Conservation (phyloP, 768 basidiomycete genomes). For the Suillus subluteus region DNA sequence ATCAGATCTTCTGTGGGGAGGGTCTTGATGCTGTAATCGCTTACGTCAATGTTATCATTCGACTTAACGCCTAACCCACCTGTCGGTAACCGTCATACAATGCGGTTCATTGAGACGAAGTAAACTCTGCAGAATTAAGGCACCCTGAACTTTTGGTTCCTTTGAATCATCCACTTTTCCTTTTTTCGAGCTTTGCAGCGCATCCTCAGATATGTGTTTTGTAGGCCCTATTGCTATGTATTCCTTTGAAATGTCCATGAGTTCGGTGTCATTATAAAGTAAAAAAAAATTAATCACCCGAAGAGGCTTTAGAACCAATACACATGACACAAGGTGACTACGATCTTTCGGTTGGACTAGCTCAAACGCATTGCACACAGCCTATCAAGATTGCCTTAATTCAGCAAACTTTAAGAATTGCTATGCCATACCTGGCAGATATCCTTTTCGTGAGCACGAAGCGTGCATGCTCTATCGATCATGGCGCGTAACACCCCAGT, state of each 20-base stretch:
- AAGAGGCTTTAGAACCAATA: constrained; percentile 56
- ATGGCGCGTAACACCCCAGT: constrained; percentile 79
- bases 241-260: constrained; percentile 30
- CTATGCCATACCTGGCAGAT: constrained; percentile 57
- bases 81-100: constrained; percentile 68
- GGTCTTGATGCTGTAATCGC: constrained; percentile 53
- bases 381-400: constrained; percentile 43
- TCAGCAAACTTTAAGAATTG: neutral
- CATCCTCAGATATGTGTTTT: constrained; percentile 18
- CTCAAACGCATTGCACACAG: constrained; percentile 62
- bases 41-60: constrained; percentile 14
- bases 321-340: constrained; percentile 64
- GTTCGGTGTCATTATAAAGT: constrained; percentile 9
- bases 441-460: constrained; percentile 50
- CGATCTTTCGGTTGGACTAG: constrained; percentile 52
- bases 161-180: constrained; percentile 39
- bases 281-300: constrained; percentile 34
- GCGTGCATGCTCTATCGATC: constrained; percentile 63
- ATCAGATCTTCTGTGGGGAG: constrained; percentile 64
- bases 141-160: constrained; percentile 82
- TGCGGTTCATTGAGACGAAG: constrained; percentile 69
- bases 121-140: constrained; percentile 82
- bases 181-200: constrained; percentile 18
- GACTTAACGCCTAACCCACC: constrained; percentile 45
- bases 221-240: constrained; percentile 17